Percentiles rank a stretch among this genome's conserved stretches.
These are phyloP conservation scores for Daldinia vernicosa DNA, from an alignment of 495 filamentous ascomycete species.

Conservation along the genomic window DNA sequence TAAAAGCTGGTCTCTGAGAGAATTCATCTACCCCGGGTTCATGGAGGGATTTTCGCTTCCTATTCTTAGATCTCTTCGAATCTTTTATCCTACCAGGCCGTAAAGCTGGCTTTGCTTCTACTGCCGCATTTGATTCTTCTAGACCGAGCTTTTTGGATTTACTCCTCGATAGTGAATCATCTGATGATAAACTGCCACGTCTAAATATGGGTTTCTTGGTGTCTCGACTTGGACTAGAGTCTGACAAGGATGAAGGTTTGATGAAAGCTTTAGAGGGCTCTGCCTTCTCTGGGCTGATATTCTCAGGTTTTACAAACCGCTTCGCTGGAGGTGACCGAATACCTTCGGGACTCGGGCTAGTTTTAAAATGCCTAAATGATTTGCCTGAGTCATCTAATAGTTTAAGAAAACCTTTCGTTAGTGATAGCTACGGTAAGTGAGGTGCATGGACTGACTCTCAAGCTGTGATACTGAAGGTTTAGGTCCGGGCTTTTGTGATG, in stretches of 20 bases:
- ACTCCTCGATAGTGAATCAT: conserved; percentile 18
- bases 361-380: neutral
- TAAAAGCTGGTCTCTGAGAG: conserved; percentile 37
- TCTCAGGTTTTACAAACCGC: conserved; percentile 22
- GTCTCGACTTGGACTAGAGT: conserved; percentile 22
- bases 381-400: conserved; percentile 14
- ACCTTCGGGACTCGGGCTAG: conserved; percentile 11
- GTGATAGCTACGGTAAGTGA: neutral
- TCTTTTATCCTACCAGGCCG: neutral
- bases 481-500: conserved; percentile 23
- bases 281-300: conserved; percentile 17
- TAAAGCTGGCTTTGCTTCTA: neutral
- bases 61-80: conserved; percentile 16
- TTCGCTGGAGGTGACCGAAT: conserved; percentile 1
- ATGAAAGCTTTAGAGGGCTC: conserved; percentile 10
- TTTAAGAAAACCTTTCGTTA: conserved; percentile 9
- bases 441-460: conserved; percentile 7
- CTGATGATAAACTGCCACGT: neutral
- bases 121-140: conserved; percentile 7
- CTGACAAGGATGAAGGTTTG: neutral
- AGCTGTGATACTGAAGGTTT: conserved; percentile 18
- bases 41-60: conserved; percentile 10
- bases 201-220: conserved; percentile 5
- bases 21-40: conserved; percentile 24
- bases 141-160: conserved; percentile 6